These are phyloP conservation scores for Myxozyma neglecta DNA, from an alignment of 805 yeast genomes.

Conservation along the genomic window DNA sequence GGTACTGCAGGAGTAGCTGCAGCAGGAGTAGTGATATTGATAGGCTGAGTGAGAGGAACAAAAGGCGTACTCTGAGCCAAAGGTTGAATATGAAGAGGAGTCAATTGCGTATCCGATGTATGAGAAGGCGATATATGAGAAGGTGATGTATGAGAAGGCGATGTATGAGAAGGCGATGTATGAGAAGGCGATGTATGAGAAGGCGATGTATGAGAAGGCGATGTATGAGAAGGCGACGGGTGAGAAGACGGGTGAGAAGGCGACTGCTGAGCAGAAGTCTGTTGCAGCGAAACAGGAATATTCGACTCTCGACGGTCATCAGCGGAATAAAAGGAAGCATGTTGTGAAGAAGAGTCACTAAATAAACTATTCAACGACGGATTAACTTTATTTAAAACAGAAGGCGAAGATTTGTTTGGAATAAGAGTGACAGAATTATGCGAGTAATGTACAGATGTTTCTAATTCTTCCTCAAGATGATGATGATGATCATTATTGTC, in stretches of 20 bases:
- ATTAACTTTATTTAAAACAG: neutral
- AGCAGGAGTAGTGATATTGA: neutral
- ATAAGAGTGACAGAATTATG: neutral
- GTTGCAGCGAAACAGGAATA: neutral
- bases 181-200: neutral
- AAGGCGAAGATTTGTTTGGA: neutral
- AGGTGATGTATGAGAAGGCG: slow-evolving; percentile 6
- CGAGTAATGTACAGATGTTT: slow-evolving; percentile 3
- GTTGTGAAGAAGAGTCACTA: slow-evolving; percentile 12
- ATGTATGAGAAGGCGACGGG: too few relatives aligned
- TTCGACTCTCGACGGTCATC: neutral
- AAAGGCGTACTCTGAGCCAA: slow-evolving; percentile 22
- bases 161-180: neutral
- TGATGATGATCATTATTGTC: neutral
- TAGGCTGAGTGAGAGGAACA: neutral
- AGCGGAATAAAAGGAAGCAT: slow-evolving; percentile 18
- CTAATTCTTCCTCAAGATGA: neutral
- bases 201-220: neutral
- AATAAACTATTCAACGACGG: slow-evolving; percentile 1
- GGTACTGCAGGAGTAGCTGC: neutral
- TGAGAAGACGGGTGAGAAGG: too few relatives aligned
- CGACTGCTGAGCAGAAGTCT: too few relatives aligned
- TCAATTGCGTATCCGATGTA: neutral
- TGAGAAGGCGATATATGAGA: neutral
- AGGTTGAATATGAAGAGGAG: slow-evolving; percentile 12